Evolutionary conservation across 1,284 basidiomycete species (phyloP).

Genomic region (Moesziomyces aphidis): DNA sequence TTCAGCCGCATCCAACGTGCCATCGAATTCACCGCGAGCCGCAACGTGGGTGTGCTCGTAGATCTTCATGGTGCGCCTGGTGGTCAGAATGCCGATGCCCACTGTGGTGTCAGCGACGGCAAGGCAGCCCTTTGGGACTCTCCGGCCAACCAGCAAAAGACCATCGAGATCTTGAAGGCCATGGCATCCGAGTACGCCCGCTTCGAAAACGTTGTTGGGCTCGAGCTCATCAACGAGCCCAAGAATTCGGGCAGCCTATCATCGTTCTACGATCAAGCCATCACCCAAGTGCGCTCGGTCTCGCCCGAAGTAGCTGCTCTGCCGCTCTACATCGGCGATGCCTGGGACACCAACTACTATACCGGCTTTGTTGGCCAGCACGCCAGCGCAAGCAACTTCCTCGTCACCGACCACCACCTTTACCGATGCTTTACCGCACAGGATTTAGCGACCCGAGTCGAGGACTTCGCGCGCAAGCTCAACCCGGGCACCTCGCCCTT

Average conservation of each 20-base stretch:
- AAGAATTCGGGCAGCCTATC: conserved; percentile 69
- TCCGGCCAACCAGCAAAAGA: conserved; percentile 66
- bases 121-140: conserved; percentile 65
- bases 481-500: conserved; percentile 42
- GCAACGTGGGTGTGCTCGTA: conserved; percentile 82
- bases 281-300: conserved; percentile 72
- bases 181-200: conserved; percentile 67
- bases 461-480: conserved; percentile 71
- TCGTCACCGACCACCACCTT: conserved; percentile 84
- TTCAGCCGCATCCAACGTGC: conserved; percentile 79
- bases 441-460: conserved; percentile 75
- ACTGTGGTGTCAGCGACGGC: conserved; percentile 53
- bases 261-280: conserved; percentile 70
- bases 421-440: conserved; percentile 82
- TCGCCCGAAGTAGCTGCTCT: conserved; percentile 34
- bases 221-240: conserved; percentile 88
- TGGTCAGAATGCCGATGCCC: conserved; percentile 70
- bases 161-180: conserved; percentile 75
- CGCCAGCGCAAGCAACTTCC: conserved; percentile 67
- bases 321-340: conserved; percentile 77
- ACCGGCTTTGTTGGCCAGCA: conserved; percentile 71
- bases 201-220: conserved; percentile 78
- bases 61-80: conserved; percentile 77
- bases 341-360: conserved; percentile 81
- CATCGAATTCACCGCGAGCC: conserved; percentile 74